These are phyloP conservation scores for Cryphonectria japonica DNA, from an alignment of 2,329 filamentous ascomycete genomes.

Conservation along the genomic window DNA sequence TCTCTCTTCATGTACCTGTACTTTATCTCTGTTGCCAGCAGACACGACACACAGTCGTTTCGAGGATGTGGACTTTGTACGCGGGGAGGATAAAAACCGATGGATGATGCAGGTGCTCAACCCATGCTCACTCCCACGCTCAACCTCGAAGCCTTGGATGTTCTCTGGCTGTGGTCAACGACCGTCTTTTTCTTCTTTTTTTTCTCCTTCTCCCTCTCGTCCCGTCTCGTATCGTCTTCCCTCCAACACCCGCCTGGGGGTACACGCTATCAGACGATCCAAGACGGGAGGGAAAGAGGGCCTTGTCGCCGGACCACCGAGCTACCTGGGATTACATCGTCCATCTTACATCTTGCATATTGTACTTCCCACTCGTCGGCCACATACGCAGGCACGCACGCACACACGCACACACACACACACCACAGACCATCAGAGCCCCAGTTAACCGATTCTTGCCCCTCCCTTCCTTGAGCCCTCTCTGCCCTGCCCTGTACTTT, in stretches of 20 bases:
- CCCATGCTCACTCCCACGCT: not conserved
- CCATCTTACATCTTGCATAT: slow-evolving; percentile 17
- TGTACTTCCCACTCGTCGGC: slow-evolving; percentile 7
- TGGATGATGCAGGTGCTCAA: not conserved
- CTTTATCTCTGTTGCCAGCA: not conserved
- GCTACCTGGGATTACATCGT: slow-evolving; percentile 24
- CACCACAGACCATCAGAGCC: slow-evolving; percentile 9
- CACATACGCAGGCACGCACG: not conserved
- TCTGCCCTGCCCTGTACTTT: not conserved
- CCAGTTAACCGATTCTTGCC: slow-evolving; percentile 21
- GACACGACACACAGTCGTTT: not conserved
- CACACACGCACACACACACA: not conserved
- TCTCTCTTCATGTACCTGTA: slow-evolving; percentile 1
- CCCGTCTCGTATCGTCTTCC: not conserved
- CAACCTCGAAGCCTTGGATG: not conserved
- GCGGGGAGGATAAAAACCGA: not conserved
- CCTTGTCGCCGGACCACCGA: slow-evolving; percentile 28
- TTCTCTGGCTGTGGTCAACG: not conserved
- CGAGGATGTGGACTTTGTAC: not conserved
- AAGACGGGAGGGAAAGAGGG: slow-evolving; percentile 17
- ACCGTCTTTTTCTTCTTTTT: not conserved
- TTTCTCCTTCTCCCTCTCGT: not conserved
- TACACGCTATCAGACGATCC: slow-evolving; percentile 23
- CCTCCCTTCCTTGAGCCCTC: slow-evolving; percentile 19
- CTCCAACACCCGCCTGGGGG: not conserved